Percentiles rank a stretch among this genome's conserved stretches.
These are phyloP conservation scores for Carex littledalei DNA, from an alignment of 176 grass and related monocot genomes.

Conservation along the genomic window DNA sequence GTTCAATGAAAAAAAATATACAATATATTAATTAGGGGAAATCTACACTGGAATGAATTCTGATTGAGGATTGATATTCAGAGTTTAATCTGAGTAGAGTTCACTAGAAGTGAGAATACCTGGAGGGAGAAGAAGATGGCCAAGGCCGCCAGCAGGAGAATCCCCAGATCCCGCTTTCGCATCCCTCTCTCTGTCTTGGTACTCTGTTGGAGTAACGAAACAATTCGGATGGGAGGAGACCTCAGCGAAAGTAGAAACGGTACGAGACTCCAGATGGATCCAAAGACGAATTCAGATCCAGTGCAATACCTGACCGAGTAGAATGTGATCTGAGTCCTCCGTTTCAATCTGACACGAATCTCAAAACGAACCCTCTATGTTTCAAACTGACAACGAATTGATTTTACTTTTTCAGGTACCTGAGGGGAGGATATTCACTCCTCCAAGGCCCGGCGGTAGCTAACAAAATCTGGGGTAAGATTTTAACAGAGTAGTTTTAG, in stretches of 20 bases:
- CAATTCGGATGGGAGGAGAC: neutral
- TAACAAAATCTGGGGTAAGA: too few species aligned
- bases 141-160: slow-evolving; percentile 89
- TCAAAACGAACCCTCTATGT: too few species aligned
- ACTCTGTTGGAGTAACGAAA: neutral
- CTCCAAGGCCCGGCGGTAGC: too few species aligned
- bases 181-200: slow-evolving; percentile 26
- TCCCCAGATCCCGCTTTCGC: slow-evolving; percentile 82
- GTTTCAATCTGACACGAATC: too few species aligned
- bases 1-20: neutral
- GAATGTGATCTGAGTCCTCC: too few species aligned
- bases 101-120: slow-evolving; percentile 4
- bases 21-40: neutral
- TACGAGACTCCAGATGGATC: neutral
- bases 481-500: too few species aligned
- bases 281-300: neutral
- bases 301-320: too few species aligned
- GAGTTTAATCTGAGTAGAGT: neutral
- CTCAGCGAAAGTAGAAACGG: neutral
- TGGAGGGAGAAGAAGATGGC: slow-evolving; percentile 97
- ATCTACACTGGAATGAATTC: neutral
- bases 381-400: too few species aligned
- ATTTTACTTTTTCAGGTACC: too few species aligned
- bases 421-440: too few species aligned
- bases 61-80: neutral